Evolutionary conservation across 129 eudicot genomes (phyloP), one percentile per base, ranked within the genome.

Genomic region (Helianthus tuberosus): DNA sequence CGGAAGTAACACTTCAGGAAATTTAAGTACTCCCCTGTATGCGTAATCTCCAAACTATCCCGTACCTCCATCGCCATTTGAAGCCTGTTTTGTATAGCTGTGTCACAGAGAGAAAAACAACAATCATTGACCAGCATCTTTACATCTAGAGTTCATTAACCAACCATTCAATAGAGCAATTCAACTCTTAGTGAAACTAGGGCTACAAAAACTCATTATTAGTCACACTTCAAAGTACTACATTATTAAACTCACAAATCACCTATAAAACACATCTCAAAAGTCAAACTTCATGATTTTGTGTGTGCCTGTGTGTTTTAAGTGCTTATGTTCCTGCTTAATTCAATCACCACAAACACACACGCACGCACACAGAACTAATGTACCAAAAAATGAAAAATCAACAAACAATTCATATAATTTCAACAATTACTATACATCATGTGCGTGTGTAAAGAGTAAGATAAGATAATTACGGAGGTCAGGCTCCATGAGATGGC

Each of bases 11-110:
- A 90, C 78, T 86, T 90, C 3, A 94, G 72, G 82, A 94, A 94
- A 80, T 90, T 94, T 72, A 94, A 83, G 80, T 94, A 94, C 84
- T 94, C 98, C 76, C 96, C 96, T 27, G 98, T 94, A 74, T 94
- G 97, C 16, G 97, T 87, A 59, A 90, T 94, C 88, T 94, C 98
- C 66, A 94, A 75, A 80, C 98, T 94, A 67, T 94, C 98, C 78
- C 97, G 84, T n/a, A 94, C 97, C 88, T 94, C 98, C 97, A 88
- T 94, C n/a, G 89, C 98, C 98, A 90, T 90, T 68, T 90, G 97
- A 47, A 90, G 82, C 82, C 98, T 86, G 59, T 69, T 55, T 75
- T 88, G 93, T 58, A 94, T 90, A 68, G 96, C 97, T 94, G 82
- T 72, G 36, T 53, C 43, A 59, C 71, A 59, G 16, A 23, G 15